Evolutionary conservation across 2,329 filamentous ascomycete species (phyloP).

Genomic region (Pyrenochaeta sp.): DNA sequence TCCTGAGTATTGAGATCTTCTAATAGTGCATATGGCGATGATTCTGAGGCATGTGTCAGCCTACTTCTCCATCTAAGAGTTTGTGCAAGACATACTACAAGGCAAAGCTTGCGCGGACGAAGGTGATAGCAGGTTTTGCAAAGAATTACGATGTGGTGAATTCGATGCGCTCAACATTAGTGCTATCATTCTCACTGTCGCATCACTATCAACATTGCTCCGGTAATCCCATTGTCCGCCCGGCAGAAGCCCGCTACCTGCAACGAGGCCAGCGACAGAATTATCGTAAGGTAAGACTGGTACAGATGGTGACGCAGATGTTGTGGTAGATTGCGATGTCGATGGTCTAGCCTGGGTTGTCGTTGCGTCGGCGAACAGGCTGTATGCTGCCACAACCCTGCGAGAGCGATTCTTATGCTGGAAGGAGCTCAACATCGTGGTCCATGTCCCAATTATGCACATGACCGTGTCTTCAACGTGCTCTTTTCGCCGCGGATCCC

Average conservation of each 20-base stretch:
- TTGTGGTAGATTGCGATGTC: no score
- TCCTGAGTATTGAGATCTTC: conserved; percentile 22
- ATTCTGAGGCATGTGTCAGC: background rate
- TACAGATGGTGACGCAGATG: background rate
- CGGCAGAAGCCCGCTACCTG: background rate
- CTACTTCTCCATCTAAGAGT: no score
- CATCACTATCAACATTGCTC: background rate
- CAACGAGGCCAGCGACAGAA: background rate
- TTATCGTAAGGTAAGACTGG: background rate
- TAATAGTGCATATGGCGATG: conserved; percentile 3
- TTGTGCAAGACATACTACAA: no score
- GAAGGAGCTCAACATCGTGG: conserved; percentile 26
- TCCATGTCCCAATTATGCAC: conserved; percentile 27
- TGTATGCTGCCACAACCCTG: conserved; percentile 15
- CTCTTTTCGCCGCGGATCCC: conserved; percentile 4
- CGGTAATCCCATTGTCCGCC: background rate
- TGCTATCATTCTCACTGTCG: no score
- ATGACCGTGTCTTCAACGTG: conserved; percentile 28
- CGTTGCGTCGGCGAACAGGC: conserved; percentile 3
- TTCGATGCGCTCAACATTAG: no score
- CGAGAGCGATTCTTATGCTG: conserved; percentile 6
- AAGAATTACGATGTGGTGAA: no score
- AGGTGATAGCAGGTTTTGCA: no score
- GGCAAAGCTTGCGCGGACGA: no score
- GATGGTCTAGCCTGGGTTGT: background rate